A percentile compares a stretch with the other conserved stretches of the same genome.
These are phyloP conservation scores for Arthroderma sp. DNA, from an alignment of 2,329 filamentous ascomycete genomes.

Conservation along the genomic window DNA sequence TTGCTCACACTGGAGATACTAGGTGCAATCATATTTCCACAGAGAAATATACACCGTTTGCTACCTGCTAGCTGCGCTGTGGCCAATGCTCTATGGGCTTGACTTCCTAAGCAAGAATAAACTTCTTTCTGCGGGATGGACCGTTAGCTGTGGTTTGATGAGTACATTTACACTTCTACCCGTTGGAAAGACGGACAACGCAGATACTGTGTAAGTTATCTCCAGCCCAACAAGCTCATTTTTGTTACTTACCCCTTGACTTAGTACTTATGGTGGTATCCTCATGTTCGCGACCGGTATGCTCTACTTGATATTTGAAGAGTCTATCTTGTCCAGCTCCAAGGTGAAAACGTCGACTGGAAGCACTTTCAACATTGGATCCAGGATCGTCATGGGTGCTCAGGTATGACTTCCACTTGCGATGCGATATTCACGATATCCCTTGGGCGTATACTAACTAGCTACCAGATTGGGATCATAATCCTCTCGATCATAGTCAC, in stretches of 20 bases:
- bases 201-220: slow-evolving; percentile 58
- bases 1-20: neutral
- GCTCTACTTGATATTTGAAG: slow-evolving; percentile 69
- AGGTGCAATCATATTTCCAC: slow-evolving; percentile 87
- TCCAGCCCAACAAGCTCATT: neutral
- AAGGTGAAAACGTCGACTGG: slow-evolving; percentile 19
- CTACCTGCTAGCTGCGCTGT: slow-evolving; percentile 63
- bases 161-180: slow-evolving; percentile 81
- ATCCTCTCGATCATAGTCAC: slow-evolving; percentile 76
- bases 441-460: slow-evolving; percentile 8
- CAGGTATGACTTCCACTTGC: slow-evolving; percentile 27
- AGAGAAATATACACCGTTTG: slow-evolving; percentile 74
- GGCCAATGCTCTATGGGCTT: slow-evolving; percentile 63
- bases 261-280: slow-evolving; percentile 58
- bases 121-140: slow-evolving; percentile 58
- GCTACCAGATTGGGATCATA: slow-evolving; percentile 56
- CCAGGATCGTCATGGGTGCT: slow-evolving; percentile 35
- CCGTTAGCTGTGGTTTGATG: slow-evolving; percentile 66
- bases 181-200: slow-evolving; percentile 70
- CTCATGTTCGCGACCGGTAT: slow-evolving; percentile 68
- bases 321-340: slow-evolving; percentile 41
- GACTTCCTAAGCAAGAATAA: slow-evolving; percentile 58
- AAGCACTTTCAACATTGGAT: slow-evolving; percentile 22
- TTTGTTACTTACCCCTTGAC: slow-evolving; percentile 13
- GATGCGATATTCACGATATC: neutral